A percentile compares a stretch with the other conserved stretches of the same genome.
Conservation (phyloP, 2,329 filamentous ascomycete genomes). For the Ascochyta rabiei region DNA sequence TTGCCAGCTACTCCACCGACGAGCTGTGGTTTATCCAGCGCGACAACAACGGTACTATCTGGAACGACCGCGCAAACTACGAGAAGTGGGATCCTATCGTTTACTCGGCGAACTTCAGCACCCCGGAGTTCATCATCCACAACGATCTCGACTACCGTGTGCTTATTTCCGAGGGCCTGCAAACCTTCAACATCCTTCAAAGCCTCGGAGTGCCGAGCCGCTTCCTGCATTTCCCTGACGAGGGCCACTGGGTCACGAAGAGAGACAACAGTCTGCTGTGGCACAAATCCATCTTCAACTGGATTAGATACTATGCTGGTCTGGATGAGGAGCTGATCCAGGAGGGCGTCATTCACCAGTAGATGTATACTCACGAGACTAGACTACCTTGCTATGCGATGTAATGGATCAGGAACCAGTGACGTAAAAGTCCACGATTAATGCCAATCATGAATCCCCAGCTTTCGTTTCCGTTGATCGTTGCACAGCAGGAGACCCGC, state of each 20-base stretch:
- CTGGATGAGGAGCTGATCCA: slow-evolving; percentile 38
- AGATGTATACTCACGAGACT: neutral
- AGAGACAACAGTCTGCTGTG: slow-evolving; percentile 88
- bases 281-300: slow-evolving; percentile 64
- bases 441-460: neutral
- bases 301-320: slow-evolving; percentile 43
- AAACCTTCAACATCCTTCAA: slow-evolving; percentile 86
- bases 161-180: slow-evolving; percentile 79
- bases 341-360: slow-evolving; percentile 43
- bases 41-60: slow-evolving; percentile 50
- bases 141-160: slow-evolving; percentile 89
- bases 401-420: neutral
- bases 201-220: slow-evolving; percentile 75
- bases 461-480: neutral
- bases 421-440: neutral
- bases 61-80: slow-evolving; percentile 56
- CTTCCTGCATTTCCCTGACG: slow-evolving; percentile 80
- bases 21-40: slow-evolving; percentile 60
- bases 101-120: slow-evolving; percentile 72
- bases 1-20: slow-evolving; percentile 56
- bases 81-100: slow-evolving; percentile 63
- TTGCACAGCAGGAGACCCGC: neutral
- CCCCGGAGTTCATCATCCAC: slow-evolving; percentile 88
- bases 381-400: neutral
- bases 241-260: slow-evolving; percentile 83